A percentile compares a stretch with the other conserved stretches of the same genome.
phyloP scores from a whole-genome alignment of 768 basidiomycete genomes.

The Lactarius indigo region DNA sequence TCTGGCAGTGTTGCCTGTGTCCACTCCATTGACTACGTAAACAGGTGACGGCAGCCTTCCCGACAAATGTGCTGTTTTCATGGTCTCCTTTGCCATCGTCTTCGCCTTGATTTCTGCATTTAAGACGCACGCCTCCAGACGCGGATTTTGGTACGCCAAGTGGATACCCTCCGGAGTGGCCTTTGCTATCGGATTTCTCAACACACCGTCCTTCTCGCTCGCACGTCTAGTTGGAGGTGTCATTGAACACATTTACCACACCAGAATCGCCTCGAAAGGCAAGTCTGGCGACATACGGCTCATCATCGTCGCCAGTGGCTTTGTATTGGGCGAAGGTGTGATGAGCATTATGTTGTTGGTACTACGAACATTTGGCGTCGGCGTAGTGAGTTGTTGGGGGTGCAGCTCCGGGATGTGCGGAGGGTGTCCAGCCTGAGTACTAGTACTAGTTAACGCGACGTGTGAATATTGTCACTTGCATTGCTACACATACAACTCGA shows the following conservation, averaged over 20 bases:
- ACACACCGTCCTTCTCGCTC: conserved; percentile 91
- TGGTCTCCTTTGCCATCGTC: conserved; percentile 69
- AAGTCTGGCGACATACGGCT: conserved; percentile 63
- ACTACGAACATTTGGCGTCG: conserved; percentile 70
- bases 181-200: conserved; percentile 94
- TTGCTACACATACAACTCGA: no score
- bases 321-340: conserved; percentile 93
- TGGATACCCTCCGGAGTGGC: conserved; percentile 93
- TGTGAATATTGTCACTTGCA: neutral
- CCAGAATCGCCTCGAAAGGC: conserved; percentile 42
- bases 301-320: conserved; percentile 89
- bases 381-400: conserved; percentile 80
- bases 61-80: conserved; percentile 67
- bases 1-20: neutral
- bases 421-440: conserved; percentile 41
- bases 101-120: conserved; percentile 65
- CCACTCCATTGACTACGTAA: conserved; percentile 28
- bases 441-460: neutral
- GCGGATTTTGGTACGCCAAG: conserved; percentile 51
- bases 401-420: conserved; percentile 74
- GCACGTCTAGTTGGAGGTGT: conserved; percentile 87
- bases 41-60: conserved; percentile 83
- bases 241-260: conserved; percentile 67
- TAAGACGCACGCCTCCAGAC: conserved; percentile 57
- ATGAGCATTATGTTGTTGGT: conserved; percentile 76